These are phyloP conservation scores for Onygena corvina DNA, from an alignment of 2,329 filamentous ascomycete genomes.

Conservation along the genomic window DNA sequence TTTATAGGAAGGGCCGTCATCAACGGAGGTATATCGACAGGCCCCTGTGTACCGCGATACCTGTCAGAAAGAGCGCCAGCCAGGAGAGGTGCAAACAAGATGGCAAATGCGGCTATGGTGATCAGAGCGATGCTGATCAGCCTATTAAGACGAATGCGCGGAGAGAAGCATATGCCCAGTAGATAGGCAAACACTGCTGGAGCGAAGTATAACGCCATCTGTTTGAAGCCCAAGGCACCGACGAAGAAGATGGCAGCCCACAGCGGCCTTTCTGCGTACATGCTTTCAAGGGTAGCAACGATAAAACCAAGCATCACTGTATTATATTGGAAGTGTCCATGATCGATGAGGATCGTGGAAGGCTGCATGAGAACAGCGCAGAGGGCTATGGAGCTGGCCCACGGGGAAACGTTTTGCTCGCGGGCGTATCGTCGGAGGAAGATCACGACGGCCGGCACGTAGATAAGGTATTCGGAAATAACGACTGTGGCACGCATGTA, in stretches of 20 bases:
- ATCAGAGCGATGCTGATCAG: conserved; percentile 63
- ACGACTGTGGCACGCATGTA: conserved; percentile 93
- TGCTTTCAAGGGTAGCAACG: conserved; percentile 73
- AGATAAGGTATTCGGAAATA: conserved; percentile 80
- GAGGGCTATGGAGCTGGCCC: conserved; percentile 74
- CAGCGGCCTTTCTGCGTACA: conserved; percentile 69
- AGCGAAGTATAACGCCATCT: conserved; percentile 97
- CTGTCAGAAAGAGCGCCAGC: conserved; percentile 58
- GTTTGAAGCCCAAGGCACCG: conserved; percentile 87
- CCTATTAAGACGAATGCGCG: conserved; percentile 53
- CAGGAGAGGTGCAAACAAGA: conserved; percentile 65
- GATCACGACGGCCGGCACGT: conserved; percentile 71
- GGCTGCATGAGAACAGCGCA: conserved; percentile 89
- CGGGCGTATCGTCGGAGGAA: conserved; percentile 73
- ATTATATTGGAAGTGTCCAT: conserved; percentile 96
- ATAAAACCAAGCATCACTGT: conserved; percentile 94
- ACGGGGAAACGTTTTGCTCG: conserved; percentile 62
- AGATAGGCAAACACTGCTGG: conserved; percentile 87
- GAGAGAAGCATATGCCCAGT: conserved; percentile 72
- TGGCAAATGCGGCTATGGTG: conserved; percentile 59
- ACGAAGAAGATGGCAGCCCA: conserved; percentile 95
- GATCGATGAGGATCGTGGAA: conserved; percentile 78
- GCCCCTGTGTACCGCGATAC: conserved; percentile 50
- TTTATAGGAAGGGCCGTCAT: conserved; percentile 45
- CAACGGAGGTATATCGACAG: conserved; percentile 52